Evolutionary conservation across 805 yeast genomes (phyloP), one percentile per base, ranked within the genome.

Genomic region (Priceomyces haplophilus): DNA sequence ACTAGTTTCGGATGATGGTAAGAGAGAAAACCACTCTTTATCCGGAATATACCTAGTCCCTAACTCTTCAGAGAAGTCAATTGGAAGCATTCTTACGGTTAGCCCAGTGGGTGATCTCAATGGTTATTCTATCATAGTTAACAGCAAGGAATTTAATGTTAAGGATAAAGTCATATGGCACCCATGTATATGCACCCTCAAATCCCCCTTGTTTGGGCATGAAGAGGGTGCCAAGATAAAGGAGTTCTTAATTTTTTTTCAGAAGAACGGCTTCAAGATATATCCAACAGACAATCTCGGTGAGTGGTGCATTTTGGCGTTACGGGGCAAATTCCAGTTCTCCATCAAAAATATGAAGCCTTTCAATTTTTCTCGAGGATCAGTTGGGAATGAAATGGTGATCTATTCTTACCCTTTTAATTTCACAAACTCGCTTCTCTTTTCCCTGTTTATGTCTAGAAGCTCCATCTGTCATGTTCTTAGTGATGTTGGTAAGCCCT

Each of bases 381-480:
- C 11, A 25, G 32, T 15, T n/a, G 45, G 47, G n/a, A 51, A 47
- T 20, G 13, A 42, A 3, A 48, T 61, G 5, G 46, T 43, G 3
- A 50, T 59, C 12, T 33, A 41, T 5, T 47, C 58, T 3, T 54
- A 37, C 38, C 70, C 70, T 1, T 65, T 64, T 45, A 62, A 51
- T 37, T 55, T 62, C 37, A 63, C 65, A 1, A 63, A 64, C 42
- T 58, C 66, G 6, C 37, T 64, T 3, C 46, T 64, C 8, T 64
- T 65, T 42, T 42, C 58, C 8, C 50, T 52, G 20, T 63, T 62
- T 41, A 30, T 34, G 1, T 52, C 60, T 8, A 34, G 44, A 3
- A 67, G 68, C 2, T 36, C 46, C 2, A 40, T 69, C 8, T 65
- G 60, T 37, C 59, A 59, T 40, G 44, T 44, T 15, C 45, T 59